Percentiles rank a stretch among this genome's conserved stretches.
These are phyloP conservation scores for Pseudogymnoascus destructans DNA, from an alignment of 2,329 filamentous ascomycete genomes.

Conservation along the genomic window DNA sequence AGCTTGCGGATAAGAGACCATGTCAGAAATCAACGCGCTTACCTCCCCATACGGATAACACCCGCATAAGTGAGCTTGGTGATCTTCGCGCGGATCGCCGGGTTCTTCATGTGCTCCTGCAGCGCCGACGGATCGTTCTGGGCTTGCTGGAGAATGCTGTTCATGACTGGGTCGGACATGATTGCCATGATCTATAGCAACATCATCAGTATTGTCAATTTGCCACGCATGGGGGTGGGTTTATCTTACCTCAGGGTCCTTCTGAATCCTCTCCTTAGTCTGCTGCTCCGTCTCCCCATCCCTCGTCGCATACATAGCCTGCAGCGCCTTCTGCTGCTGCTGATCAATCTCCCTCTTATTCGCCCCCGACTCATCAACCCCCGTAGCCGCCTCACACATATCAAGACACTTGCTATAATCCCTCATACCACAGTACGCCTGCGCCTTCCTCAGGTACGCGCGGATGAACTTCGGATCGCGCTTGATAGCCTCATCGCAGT, in stretches of 20 bases:
- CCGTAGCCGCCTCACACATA: constrained; percentile 66
- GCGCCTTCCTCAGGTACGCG: constrained; percentile 91
- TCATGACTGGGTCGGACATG: constrained; percentile 94
- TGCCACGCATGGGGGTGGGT: not conserved
- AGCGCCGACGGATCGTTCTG: constrained; percentile 86
- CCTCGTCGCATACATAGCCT: constrained; percentile 77
- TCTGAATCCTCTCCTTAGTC: constrained; percentile 79
- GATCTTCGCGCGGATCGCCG: constrained; percentile 71
- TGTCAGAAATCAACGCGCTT: constrained; percentile 8
- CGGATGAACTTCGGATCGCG: constrained; percentile 86
- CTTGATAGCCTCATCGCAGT: constrained; percentile 86
- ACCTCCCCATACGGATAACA: constrained; percentile 64
- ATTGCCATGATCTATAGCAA: constrained; percentile 59
- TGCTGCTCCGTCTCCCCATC: constrained; percentile 95
- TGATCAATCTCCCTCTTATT: constrained; percentile 86
- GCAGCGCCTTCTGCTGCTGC: constrained; percentile 84
- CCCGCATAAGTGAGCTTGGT: constrained; percentile 90
- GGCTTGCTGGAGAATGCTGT: constrained; percentile 91
- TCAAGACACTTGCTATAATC: constrained; percentile 95
- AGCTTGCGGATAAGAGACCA: not conserved
- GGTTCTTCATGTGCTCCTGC: constrained; percentile 95
- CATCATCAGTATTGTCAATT: not conserved
- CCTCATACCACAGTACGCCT: constrained; percentile 93
- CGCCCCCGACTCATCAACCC: constrained; percentile 56
- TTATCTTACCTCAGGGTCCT: constrained; percentile 70